These are phyloP conservation scores for Chaetothyriales sp. DNA, from an alignment of 2,329 filamentous ascomycete species.

Conservation along the genomic window DNA sequence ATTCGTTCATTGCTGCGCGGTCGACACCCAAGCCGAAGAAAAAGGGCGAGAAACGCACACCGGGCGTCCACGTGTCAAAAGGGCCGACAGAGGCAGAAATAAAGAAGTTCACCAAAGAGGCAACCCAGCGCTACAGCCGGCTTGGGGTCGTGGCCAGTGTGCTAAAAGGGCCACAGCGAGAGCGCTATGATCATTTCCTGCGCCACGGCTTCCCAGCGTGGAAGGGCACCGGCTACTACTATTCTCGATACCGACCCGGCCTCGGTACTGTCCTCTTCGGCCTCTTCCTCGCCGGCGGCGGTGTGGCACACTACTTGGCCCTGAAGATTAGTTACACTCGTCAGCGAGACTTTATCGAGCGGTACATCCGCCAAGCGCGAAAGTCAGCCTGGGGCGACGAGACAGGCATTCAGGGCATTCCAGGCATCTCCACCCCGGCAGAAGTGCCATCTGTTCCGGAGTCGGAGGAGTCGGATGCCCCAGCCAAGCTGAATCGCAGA, in stretches of 20 bases:
- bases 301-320: conserved; percentile 71
- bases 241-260: conserved; percentile 80
- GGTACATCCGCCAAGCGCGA: conserved; percentile 80
- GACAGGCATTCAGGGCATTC: conserved; percentile 48
- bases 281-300: conserved; percentile 67
- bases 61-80: conserved; percentile 52
- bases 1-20: conserved; percentile 59
- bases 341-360: conserved; percentile 77
- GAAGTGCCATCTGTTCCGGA: conserved; percentile 24
- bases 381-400: conserved; percentile 83
- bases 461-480: conserved; percentile 31
- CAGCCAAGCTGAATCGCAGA: conserved; percentile 59
- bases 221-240: conserved; percentile 98
- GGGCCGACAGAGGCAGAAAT: conserved; percentile 59
- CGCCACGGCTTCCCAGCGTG: conserved; percentile 85
- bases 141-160: conserved; percentile 75
- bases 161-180: conserved; percentile 62
- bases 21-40: conserved; percentile 39
- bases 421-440: conserved; percentile 41
- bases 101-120: conserved; percentile 62
- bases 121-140: conserved; percentile 67
- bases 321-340: conserved; percentile 78
- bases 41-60: conserved; percentile 39
- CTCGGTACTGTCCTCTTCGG: conserved; percentile 70
- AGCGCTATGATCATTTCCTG: conserved; percentile 90